Evolutionary conservation across 331 rosid genomes (phyloP).

Genomic region (Pyracantha coccinea): DNA sequence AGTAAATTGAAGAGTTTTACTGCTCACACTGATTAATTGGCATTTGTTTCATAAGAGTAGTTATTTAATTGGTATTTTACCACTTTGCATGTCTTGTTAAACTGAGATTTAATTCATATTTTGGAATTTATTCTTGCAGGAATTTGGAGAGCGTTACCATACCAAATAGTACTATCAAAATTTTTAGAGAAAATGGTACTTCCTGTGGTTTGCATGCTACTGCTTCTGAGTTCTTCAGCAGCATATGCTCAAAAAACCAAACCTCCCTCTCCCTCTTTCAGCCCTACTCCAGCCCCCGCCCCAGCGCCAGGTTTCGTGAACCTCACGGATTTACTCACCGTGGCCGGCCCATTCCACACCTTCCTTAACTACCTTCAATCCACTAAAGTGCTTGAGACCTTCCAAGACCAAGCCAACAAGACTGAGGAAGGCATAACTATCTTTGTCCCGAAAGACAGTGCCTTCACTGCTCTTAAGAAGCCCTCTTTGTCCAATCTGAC

Average conservation of each 20-base stretch:
- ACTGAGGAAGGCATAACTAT: conserved; percentile 85
- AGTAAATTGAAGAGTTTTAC: neutral
- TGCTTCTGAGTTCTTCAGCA: conserved; percentile 43
- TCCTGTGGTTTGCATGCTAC: conserved; percentile 32
- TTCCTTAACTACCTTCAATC: conserved; percentile 65
- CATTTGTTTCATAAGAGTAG: neutral
- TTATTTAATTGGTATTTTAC: neutral
- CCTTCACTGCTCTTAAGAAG: conserved; percentile 54
- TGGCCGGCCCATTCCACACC: conserved; percentile 89
- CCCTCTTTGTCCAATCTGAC: conserved; percentile 70
- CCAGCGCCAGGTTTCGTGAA: conserved; percentile 65
- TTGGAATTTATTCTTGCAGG: conserved; percentile 29
- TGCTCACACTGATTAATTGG: neutral
- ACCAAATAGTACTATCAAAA: neutral
- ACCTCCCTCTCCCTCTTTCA: conserved; percentile 41
- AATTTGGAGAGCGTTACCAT: conserved; percentile 41
- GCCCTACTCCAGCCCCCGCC: conserved; percentile 71
- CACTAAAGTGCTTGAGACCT: conserved; percentile 76
- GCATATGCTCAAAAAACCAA: conserved; percentile 55
- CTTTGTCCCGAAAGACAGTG: conserved; percentile 70
- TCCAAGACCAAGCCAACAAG: conserved; percentile 92
- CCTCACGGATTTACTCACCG: conserved; percentile 63
- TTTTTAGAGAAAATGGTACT: conserved; percentile 34
- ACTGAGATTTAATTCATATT: conserved; percentile 20
- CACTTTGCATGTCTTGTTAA: neutral